Base-by-base conservation (phyloP, 345 rosid genomes). In the Boechera stricta region DNA sequence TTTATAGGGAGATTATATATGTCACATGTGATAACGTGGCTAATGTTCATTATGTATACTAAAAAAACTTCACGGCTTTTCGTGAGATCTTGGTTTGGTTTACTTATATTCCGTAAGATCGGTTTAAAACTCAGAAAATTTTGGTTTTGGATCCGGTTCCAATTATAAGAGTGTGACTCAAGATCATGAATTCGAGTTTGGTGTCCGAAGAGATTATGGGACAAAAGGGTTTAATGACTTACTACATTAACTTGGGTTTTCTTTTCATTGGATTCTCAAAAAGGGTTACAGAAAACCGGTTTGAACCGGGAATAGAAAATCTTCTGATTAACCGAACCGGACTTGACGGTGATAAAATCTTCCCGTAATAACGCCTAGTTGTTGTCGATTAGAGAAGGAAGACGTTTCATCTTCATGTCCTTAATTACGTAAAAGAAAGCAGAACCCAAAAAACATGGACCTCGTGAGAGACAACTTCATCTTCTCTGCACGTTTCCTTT, bases 371-470 rank as follows among this genome's bases (percentile, higher is more conserved):
- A 62, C 69, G 21, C 16, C 12, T 36, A 62, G 49, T 24, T 60
- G 66, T 44, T 57, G 76, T 18, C 52, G 42, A 36, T 10, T 51
- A 16, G 32, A 73, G 77, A 62, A 51, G 33, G 41, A 51, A 51
- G 39, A 72, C 31, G 76, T 62, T 39, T 44, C n/a, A 12, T 44
- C 49, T 44, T 1, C 49, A 44, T 44, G 49, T 64, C 7, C 13
- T 52, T 29, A 21, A 49, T 76, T 60, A 76, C 74, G 79, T 68
- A 68, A 68, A 76, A 68, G 79, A 76, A 67, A 59, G 44, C 65
- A 68, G 29, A 68, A 60, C 36, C 28, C 69, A 38, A 49, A 10
- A 76, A 76, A 69, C 68, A 68, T 59, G 79, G 74, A 76, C 61
- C 67, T 76, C 74, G 68, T 76, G 74, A 68, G 68, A 75, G 49